Conservation (phyloP, 805 yeast genomes). For the Kazachstania africana region DNA sequence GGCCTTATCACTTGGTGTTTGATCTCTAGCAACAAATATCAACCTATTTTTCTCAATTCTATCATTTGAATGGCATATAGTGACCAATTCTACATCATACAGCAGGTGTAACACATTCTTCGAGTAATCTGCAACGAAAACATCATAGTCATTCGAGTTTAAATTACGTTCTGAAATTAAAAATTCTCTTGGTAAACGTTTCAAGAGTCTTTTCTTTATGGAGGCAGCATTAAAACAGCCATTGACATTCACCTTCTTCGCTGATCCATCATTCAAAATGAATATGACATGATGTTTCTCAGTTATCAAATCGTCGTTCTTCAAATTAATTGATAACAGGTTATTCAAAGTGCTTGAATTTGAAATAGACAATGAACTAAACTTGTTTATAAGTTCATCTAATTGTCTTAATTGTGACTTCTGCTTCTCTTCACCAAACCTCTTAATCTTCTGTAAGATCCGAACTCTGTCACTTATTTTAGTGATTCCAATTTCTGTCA, state of each 20-base stretch:
- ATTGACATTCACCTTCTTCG: conserved; percentile 54
- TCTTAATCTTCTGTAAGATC: conserved; percentile 45
- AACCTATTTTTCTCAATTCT: conserved; percentile 57
- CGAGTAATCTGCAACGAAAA: conserved; percentile 41
- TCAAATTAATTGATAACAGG: no score
- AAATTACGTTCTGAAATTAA: conserved; percentile 21
- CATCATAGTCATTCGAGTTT: conserved; percentile 36
- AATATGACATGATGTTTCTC: conserved; percentile 45
- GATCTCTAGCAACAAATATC: conserved; percentile 53
- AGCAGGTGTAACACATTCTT: conserved; percentile 35
- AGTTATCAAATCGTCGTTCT: conserved; percentile 23
- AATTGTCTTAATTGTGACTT: conserved; percentile 7
- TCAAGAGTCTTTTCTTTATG: conserved; percentile 57
- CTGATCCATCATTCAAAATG: conserved; percentile 63
- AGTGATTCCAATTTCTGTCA: conserved; percentile 61
- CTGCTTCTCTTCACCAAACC: conserved; percentile 21
- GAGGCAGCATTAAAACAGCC: conserved; percentile 76
- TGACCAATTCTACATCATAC: conserved; percentile 69
- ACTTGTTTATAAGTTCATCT: conserved; percentile 13
- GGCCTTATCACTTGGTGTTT: conserved; percentile 52
- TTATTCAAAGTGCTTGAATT: no score
- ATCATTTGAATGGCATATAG: conserved; percentile 68
- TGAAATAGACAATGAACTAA: conserved; percentile 10
- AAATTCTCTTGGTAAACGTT: conserved; percentile 31
- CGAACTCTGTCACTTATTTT: conserved; percentile 77